Percentiles rank a stretch among this genome's conserved stretches.
phyloP scores from a whole-genome alignment of 345 rosid genomes.

The Melastoma malabathricum region DNA sequence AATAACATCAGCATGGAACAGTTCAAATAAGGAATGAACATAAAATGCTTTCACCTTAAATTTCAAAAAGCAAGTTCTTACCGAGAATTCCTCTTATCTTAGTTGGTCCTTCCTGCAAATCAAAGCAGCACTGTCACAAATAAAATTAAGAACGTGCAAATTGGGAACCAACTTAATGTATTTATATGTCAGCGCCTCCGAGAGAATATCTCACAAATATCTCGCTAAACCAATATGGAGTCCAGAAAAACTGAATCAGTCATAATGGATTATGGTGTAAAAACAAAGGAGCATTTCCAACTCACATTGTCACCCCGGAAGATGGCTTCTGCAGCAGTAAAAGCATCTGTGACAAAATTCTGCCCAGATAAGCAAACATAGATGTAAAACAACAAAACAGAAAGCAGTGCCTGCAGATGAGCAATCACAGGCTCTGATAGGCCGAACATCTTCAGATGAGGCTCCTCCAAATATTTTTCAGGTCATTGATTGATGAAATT shows the following conservation, averaged over 20 bases:
- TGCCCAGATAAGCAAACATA: constrained; percentile 6
- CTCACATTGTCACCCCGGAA: constrained; percentile 76
- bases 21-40: too few species aligned
- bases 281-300: constrained; percentile 1
- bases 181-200: not conserved
- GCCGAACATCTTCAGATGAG: too few species aligned
- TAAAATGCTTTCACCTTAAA: too few species aligned
- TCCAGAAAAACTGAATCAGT: too few species aligned
- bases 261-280: too few species aligned
- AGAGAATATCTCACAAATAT: not conserved
- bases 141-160: not conserved
- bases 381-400: not conserved
- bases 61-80: constrained; percentile 12
- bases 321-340: constrained; percentile 79
- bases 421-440: not conserved
- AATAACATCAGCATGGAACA: not conserved
- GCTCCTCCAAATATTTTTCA: too few species aligned
- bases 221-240: too few species aligned
- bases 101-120: constrained; percentile 55
- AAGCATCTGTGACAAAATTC: constrained; percentile 48
- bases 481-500: too few species aligned
- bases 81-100: constrained; percentile 77
- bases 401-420: not conserved
- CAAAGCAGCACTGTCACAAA: constrained; percentile 7
- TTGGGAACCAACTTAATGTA: not conserved